These are phyloP conservation scores for Suillus variegatus DNA, from an alignment of 768 basidiomycete species.

Conservation along the genomic window DNA sequence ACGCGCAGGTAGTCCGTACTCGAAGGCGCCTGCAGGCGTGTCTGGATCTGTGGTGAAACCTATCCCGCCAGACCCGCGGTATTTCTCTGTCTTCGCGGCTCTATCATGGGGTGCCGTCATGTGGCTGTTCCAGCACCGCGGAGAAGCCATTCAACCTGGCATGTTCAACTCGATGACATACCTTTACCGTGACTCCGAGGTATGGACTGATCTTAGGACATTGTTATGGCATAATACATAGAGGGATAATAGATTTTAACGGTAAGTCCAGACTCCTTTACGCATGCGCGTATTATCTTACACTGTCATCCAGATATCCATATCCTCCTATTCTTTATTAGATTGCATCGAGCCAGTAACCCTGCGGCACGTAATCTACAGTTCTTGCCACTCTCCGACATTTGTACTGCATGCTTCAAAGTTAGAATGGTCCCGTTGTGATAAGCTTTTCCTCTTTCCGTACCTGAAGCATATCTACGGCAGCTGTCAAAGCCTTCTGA, in stretches of 20 bases:
- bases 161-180: slow-evolving; percentile 98
- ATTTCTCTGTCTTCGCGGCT: slow-evolving; percentile 87
- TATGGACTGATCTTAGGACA: slow-evolving; percentile 80
- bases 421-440: slow-evolving; percentile 5
- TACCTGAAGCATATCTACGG: slow-evolving; percentile 70
- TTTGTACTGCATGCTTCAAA: slow-evolving; percentile 53
- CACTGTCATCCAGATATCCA: slow-evolving; percentile 21
- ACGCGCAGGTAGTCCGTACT: slow-evolving; percentile 61
- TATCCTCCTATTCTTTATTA: slow-evolving; percentile 20
- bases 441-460: slow-evolving; percentile 18
- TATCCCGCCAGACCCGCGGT: slow-evolving; percentile 78
- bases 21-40: slow-evolving; percentile 42
- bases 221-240: slow-evolving; percentile 90
- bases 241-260: slow-evolving; percentile 12
- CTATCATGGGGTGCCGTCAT: slow-evolving; percentile 94
- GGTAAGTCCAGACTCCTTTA: not conserved
- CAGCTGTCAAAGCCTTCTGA: slow-evolving; percentile 60
- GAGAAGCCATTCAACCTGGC: slow-evolving; percentile 93
- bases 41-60: slow-evolving; percentile 55
- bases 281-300: not conserved
- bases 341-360: slow-evolving; percentile 9
- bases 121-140: slow-evolving; percentile 89
- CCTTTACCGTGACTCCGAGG: slow-evolving; percentile 90
- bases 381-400: slow-evolving; percentile 54
- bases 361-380: slow-evolving; percentile 44